Evolutionary conservation across 257 asterid species (phyloP).

Genomic region (Buddleja alternifolia): DNA sequence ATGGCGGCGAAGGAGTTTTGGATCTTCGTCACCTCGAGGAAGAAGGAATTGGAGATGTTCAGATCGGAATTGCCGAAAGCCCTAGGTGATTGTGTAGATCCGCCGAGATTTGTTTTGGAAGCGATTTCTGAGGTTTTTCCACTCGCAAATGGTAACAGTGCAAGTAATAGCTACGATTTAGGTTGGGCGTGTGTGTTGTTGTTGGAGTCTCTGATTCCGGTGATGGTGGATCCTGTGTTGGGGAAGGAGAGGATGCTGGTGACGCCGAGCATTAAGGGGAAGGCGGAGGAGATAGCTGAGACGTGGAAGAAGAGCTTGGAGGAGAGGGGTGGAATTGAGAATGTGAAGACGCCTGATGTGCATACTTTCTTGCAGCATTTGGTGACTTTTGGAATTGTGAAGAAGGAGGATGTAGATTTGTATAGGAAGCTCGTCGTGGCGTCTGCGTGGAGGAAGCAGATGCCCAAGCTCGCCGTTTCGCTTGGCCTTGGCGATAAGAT

Average conservation of each 20-base stretch:
- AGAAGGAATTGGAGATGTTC: conserved; percentile 79
- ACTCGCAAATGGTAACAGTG: conserved; percentile 38
- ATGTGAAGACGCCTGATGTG: conserved; percentile 94
- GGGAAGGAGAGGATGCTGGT: conserved; percentile 94
- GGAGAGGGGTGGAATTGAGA: conserved; percentile 97
- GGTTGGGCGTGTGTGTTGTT: conserved; percentile 99
- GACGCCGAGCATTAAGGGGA: conserved; percentile 78
- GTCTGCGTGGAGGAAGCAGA: conserved; percentile 99
- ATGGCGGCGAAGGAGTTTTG: conserved; percentile 81
- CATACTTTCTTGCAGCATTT: conserved; percentile 97
- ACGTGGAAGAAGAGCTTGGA: conserved; percentile 97
- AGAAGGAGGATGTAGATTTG: conserved; percentile 81
- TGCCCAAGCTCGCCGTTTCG: conserved; percentile 96
- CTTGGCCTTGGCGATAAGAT: conserved; percentile 88
- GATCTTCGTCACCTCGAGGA: conserved; percentile 64
- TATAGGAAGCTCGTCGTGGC: conserved; percentile 97
- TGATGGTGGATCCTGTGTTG: conserved; percentile 91
- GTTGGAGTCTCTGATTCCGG: conserved; percentile 93
- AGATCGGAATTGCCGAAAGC: conserved; percentile 71
- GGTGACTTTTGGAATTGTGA: conserved; percentile 94
- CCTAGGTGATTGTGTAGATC: conserved; percentile 77
- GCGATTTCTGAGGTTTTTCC: conserved; percentile 96
- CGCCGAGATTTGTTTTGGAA: conserved; percentile 88
- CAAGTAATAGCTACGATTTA: conserved; percentile 51
- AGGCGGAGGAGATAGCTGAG: conserved; percentile 90